Evolutionary conservation across 371 early-diverging fungal species (phyloP).

Genomic region (Mortierella sp.): DNA sequence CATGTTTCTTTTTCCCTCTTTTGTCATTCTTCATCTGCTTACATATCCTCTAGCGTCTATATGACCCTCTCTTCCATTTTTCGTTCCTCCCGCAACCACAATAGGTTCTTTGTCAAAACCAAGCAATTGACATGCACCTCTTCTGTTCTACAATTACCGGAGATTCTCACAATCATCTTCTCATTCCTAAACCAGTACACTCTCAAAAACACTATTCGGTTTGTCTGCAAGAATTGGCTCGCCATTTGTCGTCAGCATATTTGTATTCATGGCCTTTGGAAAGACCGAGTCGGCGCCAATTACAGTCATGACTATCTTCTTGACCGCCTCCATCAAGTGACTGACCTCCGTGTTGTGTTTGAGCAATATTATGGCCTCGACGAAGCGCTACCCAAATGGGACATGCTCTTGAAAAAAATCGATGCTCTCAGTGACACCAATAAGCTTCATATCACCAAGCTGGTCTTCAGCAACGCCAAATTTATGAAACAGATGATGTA

Average conservation of each 20-base stretch:
- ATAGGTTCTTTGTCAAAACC: not conserved
- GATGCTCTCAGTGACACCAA: not conserved
- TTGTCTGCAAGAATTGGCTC: slow-evolving; percentile 3
- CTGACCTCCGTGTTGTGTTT: not conserved
- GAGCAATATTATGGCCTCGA: not conserved
- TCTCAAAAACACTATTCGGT: not conserved
- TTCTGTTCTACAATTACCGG: not conserved
- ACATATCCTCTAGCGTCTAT: not conserved
- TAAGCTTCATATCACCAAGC: slow-evolving; percentile 9
- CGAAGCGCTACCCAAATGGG: not conserved
- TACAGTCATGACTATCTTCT: not conserved
- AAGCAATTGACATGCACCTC: not conserved
- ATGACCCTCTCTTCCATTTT: not conserved
- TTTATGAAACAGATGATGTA: slow-evolving; percentile 6
- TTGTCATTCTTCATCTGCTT: too few species aligned
- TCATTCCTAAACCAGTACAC: slow-evolving; percentile 2
- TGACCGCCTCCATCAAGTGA: not conserved
- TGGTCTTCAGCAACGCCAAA: slow-evolving; percentile 4
- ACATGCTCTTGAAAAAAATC: not conserved
- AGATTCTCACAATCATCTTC: not conserved
- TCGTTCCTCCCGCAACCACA: not conserved
- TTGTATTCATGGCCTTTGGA: not conserved
- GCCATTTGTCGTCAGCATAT: not conserved
- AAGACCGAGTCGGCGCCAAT: not conserved
- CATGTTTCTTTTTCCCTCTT: too few species aligned